Percentiles rank a stretch among this genome's conserved stretches.
Conservation (phyloP, 352 stramenopile genomes). For the Peronospora tabacina region DNA sequence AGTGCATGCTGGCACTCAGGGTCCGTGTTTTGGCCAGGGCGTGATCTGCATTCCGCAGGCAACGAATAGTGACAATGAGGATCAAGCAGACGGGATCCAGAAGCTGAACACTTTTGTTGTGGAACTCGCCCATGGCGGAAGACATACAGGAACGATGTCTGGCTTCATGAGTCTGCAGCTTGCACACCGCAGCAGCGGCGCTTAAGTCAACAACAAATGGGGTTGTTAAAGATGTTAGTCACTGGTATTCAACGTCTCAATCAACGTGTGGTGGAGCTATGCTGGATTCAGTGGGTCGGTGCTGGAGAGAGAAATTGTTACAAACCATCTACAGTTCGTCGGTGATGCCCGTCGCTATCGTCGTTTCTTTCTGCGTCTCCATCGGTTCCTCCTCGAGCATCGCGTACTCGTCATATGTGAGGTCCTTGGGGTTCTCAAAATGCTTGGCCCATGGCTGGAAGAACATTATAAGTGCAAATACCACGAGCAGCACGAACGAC, state of each 20-base stretch:
- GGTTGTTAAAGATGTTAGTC: conserved; percentile 27
- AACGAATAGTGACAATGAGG: conserved; percentile 17
- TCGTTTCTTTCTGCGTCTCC: conserved; percentile 18
- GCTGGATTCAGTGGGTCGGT: too few relatives aligned
- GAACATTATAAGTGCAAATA: conserved; percentile 60
- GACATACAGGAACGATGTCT: conserved; percentile 48
- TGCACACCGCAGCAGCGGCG: conserved; percentile 23
- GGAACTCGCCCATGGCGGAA: conserved; percentile 45
- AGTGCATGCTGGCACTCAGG: conserved; percentile 41
- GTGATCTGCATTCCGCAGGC: conserved; percentile 50
- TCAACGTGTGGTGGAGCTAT: neutral
- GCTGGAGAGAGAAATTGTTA: conserved; percentile 4
- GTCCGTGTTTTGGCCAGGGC: conserved; percentile 54
- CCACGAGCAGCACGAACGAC: conserved; percentile 37
- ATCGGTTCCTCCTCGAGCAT: conserved; percentile 20
- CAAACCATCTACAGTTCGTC: conserved; percentile 32
- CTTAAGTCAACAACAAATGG: conserved; percentile 10
- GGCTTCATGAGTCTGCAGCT: conserved; percentile 36
- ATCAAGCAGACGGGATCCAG: conserved; percentile 16
- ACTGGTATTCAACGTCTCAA: conserved; percentile 19
- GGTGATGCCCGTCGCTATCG: conserved; percentile 14
- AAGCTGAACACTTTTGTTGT: conserved; percentile 43
- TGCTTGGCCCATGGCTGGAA: conserved; percentile 67
- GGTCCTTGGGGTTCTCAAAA: conserved; percentile 22
- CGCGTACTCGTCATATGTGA: conserved; percentile 26